Evolutionary conservation across 73 alveolate species (phyloP).

Genomic region (Effrenium voratum): DNA sequence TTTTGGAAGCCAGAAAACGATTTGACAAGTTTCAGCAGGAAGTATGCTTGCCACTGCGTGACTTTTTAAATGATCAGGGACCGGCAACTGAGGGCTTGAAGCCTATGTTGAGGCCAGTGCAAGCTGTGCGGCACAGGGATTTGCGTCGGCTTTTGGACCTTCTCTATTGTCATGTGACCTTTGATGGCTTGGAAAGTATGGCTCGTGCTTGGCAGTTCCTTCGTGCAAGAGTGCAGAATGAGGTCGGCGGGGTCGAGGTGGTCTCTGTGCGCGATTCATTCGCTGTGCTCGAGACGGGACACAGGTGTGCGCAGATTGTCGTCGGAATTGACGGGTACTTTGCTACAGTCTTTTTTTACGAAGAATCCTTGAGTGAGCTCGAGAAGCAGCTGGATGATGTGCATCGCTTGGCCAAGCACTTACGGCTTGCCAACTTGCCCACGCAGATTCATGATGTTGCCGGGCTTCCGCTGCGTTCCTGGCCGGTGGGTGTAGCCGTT

Average conservation of each 20-base stretch:
- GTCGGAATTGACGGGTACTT: not conserved
- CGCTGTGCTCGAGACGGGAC: not conserved
- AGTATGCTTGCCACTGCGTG: conserved; percentile 37
- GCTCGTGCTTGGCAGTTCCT: conserved; percentile 19
- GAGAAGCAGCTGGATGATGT: conserved; percentile 11
- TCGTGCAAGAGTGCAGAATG: not conserved
- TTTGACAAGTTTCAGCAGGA: not conserved
- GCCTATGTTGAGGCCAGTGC: not conserved
- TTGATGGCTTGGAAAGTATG: not conserved
- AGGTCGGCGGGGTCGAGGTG: not conserved
- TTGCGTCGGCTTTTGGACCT: not conserved
- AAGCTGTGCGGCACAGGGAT: not conserved
- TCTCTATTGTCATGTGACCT: not conserved
- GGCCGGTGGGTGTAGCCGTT: not conserved
- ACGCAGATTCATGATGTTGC: not conserved
- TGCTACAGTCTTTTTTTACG: conserved; percentile 12
- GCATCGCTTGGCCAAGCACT: not conserved
- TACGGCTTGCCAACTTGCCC: not conserved
- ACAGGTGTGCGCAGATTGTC: conserved; percentile 33
- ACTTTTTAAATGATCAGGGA: conserved; percentile 1
- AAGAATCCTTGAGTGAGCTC: not conserved
- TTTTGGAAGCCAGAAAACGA: not conserved
- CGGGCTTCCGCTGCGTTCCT: not conserved
- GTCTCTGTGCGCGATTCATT: conserved; percentile 2
- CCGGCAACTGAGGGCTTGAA: not conserved